These are phyloP conservation scores for Cladochytrium replicatum DNA, from an alignment of 192 early-diverging fungal genomes.

Conservation along the genomic window DNA sequence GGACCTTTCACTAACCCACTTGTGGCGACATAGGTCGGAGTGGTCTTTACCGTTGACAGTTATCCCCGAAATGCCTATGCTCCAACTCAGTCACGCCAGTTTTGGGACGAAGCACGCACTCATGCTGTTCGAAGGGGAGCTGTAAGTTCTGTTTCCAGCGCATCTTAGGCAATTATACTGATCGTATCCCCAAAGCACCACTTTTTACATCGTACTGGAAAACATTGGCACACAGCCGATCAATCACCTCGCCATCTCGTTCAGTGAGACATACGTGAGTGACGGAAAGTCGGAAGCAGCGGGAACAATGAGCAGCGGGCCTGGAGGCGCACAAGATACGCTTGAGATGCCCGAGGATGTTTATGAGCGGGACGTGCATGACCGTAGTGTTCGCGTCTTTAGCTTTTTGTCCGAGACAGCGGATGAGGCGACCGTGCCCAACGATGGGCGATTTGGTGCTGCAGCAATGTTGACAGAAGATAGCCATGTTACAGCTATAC, in stretches of 20 bases:
- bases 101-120: conserved; percentile 51
- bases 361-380: conserved; percentile 68
- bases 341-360: conserved; percentile 48
- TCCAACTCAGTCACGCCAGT: conserved; percentile 50
- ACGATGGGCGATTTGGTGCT: conserved; percentile 11
- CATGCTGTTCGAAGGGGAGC: conserved; percentile 78
- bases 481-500: too few species aligned
- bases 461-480: too few species aligned
- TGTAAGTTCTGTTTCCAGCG: conserved; percentile 29
- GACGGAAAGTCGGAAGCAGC: background rate
- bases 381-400: conserved; percentile 36
- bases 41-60: conserved; percentile 44
- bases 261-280: conserved; percentile 36
- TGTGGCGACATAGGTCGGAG: background rate
- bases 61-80: conserved; percentile 53
- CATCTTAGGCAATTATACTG: background rate
- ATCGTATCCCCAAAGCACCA: conserved; percentile 30
- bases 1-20: background rate
- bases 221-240: conserved; percentile 67
- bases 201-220: conserved; percentile 51
- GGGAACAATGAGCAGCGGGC: background rate
- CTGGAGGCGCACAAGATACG: conserved; percentile 43
- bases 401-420: conserved; percentile 21
- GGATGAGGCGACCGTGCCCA: conserved; percentile 4
- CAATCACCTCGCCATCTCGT: conserved; percentile 49